phyloP scores from a whole-genome alignment of 495 filamentous ascomycete species.

The Achaetomiella virescens region DNA sequence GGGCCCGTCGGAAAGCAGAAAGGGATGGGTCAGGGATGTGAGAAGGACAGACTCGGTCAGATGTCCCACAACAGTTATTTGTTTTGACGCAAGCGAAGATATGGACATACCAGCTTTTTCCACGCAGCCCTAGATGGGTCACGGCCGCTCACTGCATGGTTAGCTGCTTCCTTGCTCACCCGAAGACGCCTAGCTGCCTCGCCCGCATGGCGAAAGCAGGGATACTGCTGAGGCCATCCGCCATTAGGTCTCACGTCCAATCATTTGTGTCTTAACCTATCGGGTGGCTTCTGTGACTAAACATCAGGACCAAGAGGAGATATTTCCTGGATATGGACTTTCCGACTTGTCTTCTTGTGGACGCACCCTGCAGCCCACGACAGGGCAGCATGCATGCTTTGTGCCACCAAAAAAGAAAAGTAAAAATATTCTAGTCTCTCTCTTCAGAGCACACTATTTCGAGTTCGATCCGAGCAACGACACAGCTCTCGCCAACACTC shows the following conservation, averaged over 20 bases:
- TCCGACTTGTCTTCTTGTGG: background rate
- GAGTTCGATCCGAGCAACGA: background rate
- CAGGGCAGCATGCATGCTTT: background rate
- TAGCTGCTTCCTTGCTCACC: background rate
- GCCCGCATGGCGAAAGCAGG: background rate
- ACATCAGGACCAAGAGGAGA: background rate
- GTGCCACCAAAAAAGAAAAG: background rate
- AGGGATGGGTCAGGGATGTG: background rate
- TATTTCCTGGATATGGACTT: background rate
- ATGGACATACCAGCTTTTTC: conserved; percentile 3
- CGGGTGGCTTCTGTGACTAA: background rate
- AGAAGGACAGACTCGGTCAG: conserved; percentile 5
- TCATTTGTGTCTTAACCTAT: background rate
- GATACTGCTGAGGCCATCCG: background rate
- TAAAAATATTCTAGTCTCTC: background rate
- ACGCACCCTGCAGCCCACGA: background rate
- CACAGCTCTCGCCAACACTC: background rate
- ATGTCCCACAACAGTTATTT: background rate
- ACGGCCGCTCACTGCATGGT: conserved; percentile 8
- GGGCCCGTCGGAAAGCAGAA: conserved; percentile 2
- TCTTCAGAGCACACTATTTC: background rate
- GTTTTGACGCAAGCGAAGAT: conserved; percentile 4
- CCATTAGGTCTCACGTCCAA: background rate
- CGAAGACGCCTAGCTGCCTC: background rate
- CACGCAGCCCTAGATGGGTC: background rate